Evolutionary conservation across 768 basidiomycete genomes (phyloP).

Genomic region (Gyrodon lividus): DNA sequence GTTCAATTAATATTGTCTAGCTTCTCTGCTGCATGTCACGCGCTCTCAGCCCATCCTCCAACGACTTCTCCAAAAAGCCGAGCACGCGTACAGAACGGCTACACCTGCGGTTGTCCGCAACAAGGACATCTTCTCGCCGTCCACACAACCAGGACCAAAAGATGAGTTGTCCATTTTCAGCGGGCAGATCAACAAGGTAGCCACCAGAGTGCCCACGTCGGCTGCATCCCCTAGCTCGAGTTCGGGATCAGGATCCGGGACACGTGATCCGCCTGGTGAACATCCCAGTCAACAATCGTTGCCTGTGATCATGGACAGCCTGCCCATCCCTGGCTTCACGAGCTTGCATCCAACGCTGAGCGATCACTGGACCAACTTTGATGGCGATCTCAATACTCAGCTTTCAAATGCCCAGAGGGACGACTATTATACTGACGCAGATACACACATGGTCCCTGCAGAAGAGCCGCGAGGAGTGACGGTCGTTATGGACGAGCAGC

Average conservation of each 20-base stretch:
- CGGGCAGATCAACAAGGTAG: constrained; percentile 67
- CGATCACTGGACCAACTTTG: constrained; percentile 55
- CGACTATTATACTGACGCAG: constrained; percentile 22
- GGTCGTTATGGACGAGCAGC: background rate
- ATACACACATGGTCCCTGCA: constrained; percentile 10
- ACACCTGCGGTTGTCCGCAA: constrained; percentile 44
- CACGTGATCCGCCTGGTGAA: constrained; percentile 11
- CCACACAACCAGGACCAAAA: constrained; percentile 43
- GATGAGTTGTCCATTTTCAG: constrained; percentile 77
- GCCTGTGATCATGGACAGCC: constrained; percentile 30
- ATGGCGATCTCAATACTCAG: constrained; percentile 51
- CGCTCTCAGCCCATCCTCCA: constrained; percentile 59
- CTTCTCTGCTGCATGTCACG: constrained; percentile 3
- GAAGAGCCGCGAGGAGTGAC: constrained; percentile 6
- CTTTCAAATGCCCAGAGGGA: constrained; percentile 38
- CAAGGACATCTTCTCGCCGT: constrained; percentile 57
- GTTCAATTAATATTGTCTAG: constrained; percentile 17
- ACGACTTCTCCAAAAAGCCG: constrained; percentile 61
- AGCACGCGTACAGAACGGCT: constrained; percentile 48
- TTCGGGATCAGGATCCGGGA: background rate
- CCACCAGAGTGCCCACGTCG: constrained; percentile 40
- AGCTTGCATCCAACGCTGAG: constrained; percentile 56
- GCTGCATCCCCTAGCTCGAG: constrained; percentile 17
- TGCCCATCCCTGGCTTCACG: constrained; percentile 33
- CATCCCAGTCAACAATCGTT: constrained; percentile 29